Percentiles rank a stretch among this genome's conserved stretches.
Evolutionary conservation across 441 rosid genomes (phyloP).

Genomic region (Macaranga tanarius): DNA sequence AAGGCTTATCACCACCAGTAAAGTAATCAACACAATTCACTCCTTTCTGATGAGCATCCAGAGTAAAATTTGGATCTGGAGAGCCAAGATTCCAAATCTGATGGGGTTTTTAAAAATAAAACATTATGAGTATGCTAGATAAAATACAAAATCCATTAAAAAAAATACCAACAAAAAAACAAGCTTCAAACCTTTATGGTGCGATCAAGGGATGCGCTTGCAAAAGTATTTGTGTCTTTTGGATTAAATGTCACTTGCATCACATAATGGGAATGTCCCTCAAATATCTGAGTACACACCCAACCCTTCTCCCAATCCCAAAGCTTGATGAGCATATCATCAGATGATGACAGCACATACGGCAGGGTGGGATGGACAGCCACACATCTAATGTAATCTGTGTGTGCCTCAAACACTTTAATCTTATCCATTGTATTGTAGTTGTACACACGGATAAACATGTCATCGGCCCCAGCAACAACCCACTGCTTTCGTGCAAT

Average conservation of each 20-base stretch:
- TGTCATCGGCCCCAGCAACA: conserved; percentile 87
- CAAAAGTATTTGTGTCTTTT: conserved; percentile 69
- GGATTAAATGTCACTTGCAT: conserved; percentile 90
- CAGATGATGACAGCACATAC: conserved; percentile 71
- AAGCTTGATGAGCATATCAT: conserved; percentile 91
- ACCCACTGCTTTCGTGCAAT: conserved; percentile 78
- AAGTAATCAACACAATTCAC: conserved; percentile 91
- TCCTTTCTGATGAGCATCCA: conserved; percentile 95
- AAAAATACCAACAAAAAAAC: conserved; percentile 13
- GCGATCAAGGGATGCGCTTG: conserved; percentile 88
- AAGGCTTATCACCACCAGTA: conserved; percentile 89
- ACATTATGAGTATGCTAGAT: conserved; percentile 7
- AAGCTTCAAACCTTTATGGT: conserved; percentile 58
- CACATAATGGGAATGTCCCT: conserved; percentile 88
- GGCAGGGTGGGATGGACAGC: conserved; percentile 82
- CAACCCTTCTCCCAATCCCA: conserved; percentile 98
- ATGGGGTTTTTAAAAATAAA: conserved; percentile 22
- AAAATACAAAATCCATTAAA: conserved; percentile 10
- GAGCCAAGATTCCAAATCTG: conserved; percentile 98
- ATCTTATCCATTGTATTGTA: conserved; percentile 68
- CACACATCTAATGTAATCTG: conserved; percentile 74
- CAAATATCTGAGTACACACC: conserved; percentile 66
- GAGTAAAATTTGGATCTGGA: conserved; percentile 84
- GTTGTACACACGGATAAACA: conserved; percentile 72
- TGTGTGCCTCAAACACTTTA: conserved; percentile 83